Conservation (phyloP, 371 early-diverging fungal genomes). For the Synchytrium microbalum region DNA sequence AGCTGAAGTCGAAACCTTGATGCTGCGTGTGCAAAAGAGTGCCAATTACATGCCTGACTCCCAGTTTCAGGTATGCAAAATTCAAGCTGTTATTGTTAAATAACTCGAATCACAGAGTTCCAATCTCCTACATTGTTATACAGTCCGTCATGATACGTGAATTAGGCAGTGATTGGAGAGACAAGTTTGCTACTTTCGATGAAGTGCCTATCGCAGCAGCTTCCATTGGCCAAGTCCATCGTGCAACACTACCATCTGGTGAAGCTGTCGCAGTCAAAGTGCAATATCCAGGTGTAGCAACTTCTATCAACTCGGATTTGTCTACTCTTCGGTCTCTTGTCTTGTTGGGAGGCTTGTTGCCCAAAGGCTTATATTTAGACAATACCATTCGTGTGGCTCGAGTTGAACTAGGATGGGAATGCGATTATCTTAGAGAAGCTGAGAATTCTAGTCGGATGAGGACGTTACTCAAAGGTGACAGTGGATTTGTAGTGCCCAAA, state of each 20-base stretch:
- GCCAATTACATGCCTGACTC: constrained; percentile 90
- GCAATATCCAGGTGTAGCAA: constrained; percentile 92
- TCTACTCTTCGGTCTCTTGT: constrained; percentile 73
- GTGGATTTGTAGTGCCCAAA: constrained; percentile 61
- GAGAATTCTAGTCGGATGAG: constrained; percentile 63
- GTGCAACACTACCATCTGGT: constrained; percentile 42
- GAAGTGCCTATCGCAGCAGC: constrained; percentile 86
- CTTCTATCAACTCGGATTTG: constrained; percentile 82
- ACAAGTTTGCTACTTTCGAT: constrained; percentile 59
- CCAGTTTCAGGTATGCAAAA: constrained; percentile 56
- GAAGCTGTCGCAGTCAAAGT: constrained; percentile 82
- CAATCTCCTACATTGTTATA: not conserved
- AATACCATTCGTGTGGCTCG: constrained; percentile 87
- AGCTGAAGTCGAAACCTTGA: constrained; percentile 68
- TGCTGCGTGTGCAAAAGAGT: constrained; percentile 83
- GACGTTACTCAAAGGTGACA: constrained; percentile 47
- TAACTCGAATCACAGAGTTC: not conserved
- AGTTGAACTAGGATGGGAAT: constrained; percentile 88
- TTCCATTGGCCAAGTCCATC: constrained; percentile 94
- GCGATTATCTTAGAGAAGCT: constrained; percentile 88
- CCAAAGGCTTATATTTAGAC: constrained; percentile 91
- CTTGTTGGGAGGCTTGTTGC: constrained; percentile 72
- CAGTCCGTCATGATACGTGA: constrained; percentile 61
- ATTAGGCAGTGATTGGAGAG: constrained; percentile 71
- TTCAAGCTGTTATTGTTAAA: not conserved